phyloP scores from a whole-genome alignment of 2,329 filamentous ascomycete genomes.

The Pseudocercospora macadamiae region DNA sequence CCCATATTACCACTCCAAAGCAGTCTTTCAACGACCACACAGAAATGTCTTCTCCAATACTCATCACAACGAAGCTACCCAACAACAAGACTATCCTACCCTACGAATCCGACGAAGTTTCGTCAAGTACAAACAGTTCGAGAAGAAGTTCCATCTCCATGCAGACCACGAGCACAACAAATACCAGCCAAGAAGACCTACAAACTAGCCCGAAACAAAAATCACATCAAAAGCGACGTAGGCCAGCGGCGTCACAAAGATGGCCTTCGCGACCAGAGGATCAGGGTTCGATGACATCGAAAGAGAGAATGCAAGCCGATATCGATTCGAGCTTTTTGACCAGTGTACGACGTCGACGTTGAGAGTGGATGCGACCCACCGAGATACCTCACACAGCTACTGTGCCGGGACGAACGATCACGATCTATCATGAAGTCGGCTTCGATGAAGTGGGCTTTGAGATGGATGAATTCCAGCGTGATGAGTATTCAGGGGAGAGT shows the following conservation, averaged over 20 bases:
- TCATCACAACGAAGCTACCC: slow-evolving; percentile 2
- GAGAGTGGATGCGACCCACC: not conserved
- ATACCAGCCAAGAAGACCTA: not conserved
- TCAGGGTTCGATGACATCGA: not conserved
- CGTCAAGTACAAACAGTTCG: not conserved
- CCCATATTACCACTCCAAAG: not conserved
- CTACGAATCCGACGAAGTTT: not conserved
- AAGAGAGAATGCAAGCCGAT: slow-evolving; percentile 1
- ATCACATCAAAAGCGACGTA: not conserved
- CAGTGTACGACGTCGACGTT: not conserved
- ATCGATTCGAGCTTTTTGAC: slow-evolving; percentile 4
- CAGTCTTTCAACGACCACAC: too few species aligned
- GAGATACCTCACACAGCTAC: too few species aligned
- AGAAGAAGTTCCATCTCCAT: not conserved
- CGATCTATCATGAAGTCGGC: slow-evolving; percentile 5
- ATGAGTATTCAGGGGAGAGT: not conserved
- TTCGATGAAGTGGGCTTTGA: slow-evolving; percentile 1
- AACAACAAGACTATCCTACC: not conserved
- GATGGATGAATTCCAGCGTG: not conserved
- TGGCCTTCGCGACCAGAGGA: not conserved
- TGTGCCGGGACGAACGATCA: too few species aligned
- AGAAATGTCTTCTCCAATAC: not conserved
- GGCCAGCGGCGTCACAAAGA: not conserved
- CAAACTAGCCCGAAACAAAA: too few species aligned
- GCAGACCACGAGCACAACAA: too few species aligned